Evolutionary conservation across 768 basidiomycete genomes (phyloP), one percentile per base, ranked within the genome.

Genomic region (Chalciporus chontae): DNA sequence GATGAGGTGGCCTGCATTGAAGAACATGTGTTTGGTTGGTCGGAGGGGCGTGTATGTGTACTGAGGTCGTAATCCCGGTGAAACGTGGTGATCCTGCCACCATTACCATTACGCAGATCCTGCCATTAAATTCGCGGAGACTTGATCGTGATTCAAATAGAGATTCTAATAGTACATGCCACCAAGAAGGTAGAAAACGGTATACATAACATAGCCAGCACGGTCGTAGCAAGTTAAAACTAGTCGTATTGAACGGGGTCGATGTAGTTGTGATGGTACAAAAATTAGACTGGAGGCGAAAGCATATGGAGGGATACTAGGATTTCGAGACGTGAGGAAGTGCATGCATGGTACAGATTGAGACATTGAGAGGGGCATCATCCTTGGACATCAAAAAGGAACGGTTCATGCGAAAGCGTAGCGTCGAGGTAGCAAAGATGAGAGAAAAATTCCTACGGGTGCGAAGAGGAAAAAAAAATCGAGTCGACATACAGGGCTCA

Each of bases 1-100:
- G 56, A 82, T 65, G 52, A 74, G 54, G 61, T 79, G 74, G 14
- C 83, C 84, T 23, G 58, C 55, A 51, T 72, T 64, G 41, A 64
- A 57, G 50, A 55, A 49, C 59, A 67, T 69, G 66, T 57, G 54
- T 56, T 52, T 37, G 43, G 43, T 49, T 53, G 34, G 50, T 47
- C 32, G 42, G 55, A 47, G 50, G 47, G 36, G 36, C 53, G 47
- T 58, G 53, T 29, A 17, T 49, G 44, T 36, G 58, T 44, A 13
- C 49, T 32, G 51, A 59, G 45, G 56, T 40, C 64, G 64, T 66
- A 65, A 66, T 67, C 56, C 62, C 65, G 65, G 44, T 3, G n/a
- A 10, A 55, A 51, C 64, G 51, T 58, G 61, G 40, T 36, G 46
- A 47, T 29, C 42, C 37, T 7, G 8, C 18, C 47, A 26, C 3